Conservation (phyloP, 768 basidiomycete species). For the Sporobolomyces roseus region DNA sequence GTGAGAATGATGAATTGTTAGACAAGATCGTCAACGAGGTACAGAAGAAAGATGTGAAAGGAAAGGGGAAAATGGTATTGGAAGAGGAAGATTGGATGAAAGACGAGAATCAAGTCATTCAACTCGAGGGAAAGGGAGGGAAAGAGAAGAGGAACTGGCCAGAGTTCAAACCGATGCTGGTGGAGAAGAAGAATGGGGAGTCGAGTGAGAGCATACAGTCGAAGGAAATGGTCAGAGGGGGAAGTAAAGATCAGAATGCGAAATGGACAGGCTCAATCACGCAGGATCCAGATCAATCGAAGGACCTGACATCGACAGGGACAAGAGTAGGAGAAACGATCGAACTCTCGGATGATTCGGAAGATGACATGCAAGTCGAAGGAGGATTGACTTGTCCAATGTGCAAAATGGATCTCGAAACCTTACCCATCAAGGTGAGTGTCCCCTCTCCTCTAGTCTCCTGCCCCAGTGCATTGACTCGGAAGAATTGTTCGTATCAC, state of each 20-base stretch:
- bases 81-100: slow-evolving; percentile 36
- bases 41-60: slow-evolving; percentile 3
- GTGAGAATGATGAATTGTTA: slow-evolving; percentile 3
- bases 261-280: no score
- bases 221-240: no score
- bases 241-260: no score
- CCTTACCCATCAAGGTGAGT: slow-evolving; percentile 1
- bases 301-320: no score
- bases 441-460: not conserved
- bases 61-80: slow-evolving; percentile 8
- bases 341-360: no score
- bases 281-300: no score
- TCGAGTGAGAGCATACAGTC: no score
- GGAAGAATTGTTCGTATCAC: not conserved
- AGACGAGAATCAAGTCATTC: not conserved
- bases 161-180: no score
- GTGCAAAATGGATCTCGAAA: not conserved
- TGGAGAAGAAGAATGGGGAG: no score
- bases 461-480: not conserved
- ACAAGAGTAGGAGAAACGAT: no score
- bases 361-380: slow-evolving; percentile 1
- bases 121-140: slow-evolving; percentile 9
- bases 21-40: not conserved
- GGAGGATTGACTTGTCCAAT: not conserved
- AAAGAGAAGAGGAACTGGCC: no score